Evolutionary conservation across 768 basidiomycete genomes (phyloP).

Genomic region (Paxillus ammoniavirescens): DNA sequence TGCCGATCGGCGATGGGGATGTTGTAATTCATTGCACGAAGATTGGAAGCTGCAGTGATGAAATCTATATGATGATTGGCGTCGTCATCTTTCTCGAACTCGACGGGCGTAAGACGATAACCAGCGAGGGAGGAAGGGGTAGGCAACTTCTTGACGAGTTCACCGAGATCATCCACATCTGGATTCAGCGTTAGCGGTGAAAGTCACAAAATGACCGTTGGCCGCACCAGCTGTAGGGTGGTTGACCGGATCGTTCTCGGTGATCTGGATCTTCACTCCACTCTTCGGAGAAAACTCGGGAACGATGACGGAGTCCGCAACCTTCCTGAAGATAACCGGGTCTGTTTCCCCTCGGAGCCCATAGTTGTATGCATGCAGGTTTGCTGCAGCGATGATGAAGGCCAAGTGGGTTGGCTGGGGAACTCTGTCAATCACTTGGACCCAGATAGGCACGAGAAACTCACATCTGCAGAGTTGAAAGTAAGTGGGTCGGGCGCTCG

Average conservation of each 20-base stretch:
- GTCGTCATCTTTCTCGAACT: slow-evolving; percentile 99
- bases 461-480: slow-evolving; percentile 85
- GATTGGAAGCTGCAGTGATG: slow-evolving; percentile 95
- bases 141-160: slow-evolving; percentile 70
- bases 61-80: slow-evolving; percentile 98
- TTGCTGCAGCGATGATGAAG: slow-evolving; percentile 91
- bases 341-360: slow-evolving; percentile 90
- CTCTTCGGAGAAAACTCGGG: slow-evolving; percentile 93
- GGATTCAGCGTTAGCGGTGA: slow-evolving; percentile 5
- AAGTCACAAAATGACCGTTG: not conserved
- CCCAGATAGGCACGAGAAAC: slow-evolving; percentile 26
- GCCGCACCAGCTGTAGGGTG: slow-evolving; percentile 38
- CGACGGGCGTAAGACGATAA: slow-evolving; percentile 92
- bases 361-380: slow-evolving; percentile 97
- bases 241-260: slow-evolving; percentile 84
- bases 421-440: slow-evolving; percentile 8
- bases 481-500: slow-evolving; percentile 88
- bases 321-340: slow-evolving; percentile 73
- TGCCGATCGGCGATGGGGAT: slow-evolving; percentile 87
- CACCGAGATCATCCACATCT: slow-evolving; percentile 53
- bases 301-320: slow-evolving; percentile 79
- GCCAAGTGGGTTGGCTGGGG: slow-evolving; percentile 77
- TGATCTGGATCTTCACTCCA: slow-evolving; percentile 91
- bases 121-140: slow-evolving; percentile 90
- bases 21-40: slow-evolving; percentile 92